Conservation (phyloP, 106 monocot genomes). For the Apostasia ramifera region DNA sequence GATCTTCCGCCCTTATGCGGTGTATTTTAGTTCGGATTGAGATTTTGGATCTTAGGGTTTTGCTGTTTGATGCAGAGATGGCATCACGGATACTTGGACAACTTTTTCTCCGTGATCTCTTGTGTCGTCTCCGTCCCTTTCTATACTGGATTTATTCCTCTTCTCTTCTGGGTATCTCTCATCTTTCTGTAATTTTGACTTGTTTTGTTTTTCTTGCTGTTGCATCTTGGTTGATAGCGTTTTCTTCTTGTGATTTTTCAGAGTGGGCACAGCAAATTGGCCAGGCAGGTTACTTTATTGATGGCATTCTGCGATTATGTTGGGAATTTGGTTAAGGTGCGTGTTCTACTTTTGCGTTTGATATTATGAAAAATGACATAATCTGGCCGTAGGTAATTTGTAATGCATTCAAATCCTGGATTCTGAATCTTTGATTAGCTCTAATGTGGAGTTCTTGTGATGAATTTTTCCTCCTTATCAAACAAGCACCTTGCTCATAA, state of each 20-base stretch:
- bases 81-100: constrained; percentile 48
- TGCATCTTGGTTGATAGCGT: constrained; percentile 3
- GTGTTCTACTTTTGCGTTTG: not conserved
- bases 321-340: constrained; percentile 82
- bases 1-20: not conserved
- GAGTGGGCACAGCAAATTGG: constrained; percentile 88
- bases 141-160: constrained; percentile 87
- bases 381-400: not conserved
- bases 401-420: not conserved
- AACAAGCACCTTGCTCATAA: no score
- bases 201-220: not conserved
- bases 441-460: no score
- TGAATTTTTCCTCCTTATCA: no score
- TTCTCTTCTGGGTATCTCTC: constrained; percentile 80
- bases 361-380: not conserved
- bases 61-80: constrained; percentile 28
- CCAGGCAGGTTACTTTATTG: constrained; percentile 70
- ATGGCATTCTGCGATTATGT: constrained; percentile 91
- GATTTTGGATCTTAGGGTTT: not conserved
- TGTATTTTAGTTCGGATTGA: not conserved
- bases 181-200: not conserved
- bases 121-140: constrained; percentile 93
- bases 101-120: constrained; percentile 70
- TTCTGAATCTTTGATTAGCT: no score
- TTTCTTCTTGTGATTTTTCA: constrained; percentile 15